Evolutionary conservation across 1,284 basidiomycete genomes (phyloP), one percentile per base, ranked within the genome.

Genomic region (Vanrija sp.): DNA sequence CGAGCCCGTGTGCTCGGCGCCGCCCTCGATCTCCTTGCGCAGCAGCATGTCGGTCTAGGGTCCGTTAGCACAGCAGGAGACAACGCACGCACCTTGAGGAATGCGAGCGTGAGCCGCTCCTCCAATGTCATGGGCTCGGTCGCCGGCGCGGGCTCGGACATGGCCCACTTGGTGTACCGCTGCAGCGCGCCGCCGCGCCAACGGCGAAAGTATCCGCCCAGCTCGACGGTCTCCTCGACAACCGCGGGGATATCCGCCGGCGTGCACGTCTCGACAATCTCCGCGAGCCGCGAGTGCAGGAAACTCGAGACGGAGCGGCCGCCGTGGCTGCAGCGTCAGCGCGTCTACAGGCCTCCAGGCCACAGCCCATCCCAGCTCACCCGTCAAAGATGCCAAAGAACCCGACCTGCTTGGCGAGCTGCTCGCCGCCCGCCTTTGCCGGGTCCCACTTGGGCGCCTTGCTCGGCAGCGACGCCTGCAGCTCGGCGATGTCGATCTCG

Each of bases 321-420:
- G n/a, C 89, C 89, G 68, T 91, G 89, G 10, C 88, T 89, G 26
- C 23, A 18, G 21, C 26, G 46, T 28, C 40, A 12, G 23, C 18
- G 8, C 28, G 5, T 23, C 6, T n/a, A n/a, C n/a, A n/a, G n/a
- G n/a, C n/a, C n/a, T n/a, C 28, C 26, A 34, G 6, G 6, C 5
- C 21, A 34, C 6, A 12, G 1, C 19, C 21, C n/a, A 28, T 9
- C 15, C 10, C 25, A 51, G 71, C 82, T 55, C 65, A 89, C 89
- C 91, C 91, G 58, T 94, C 91, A 72, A 90, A 95, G 54, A 95
- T 86, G 16, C 90, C 91, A 43, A 91, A 85, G 64, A 88, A 91
- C 3, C 89, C 81, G 6, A 86, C 86, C 73, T 94, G 90, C n/a
- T 83, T 77, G 5, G 86, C 80, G 38, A 88, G 77, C n/a, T 81